Conservation (phyloP, 1,284 basidiomycete species). For the Cystobasidium sp. region DNA sequence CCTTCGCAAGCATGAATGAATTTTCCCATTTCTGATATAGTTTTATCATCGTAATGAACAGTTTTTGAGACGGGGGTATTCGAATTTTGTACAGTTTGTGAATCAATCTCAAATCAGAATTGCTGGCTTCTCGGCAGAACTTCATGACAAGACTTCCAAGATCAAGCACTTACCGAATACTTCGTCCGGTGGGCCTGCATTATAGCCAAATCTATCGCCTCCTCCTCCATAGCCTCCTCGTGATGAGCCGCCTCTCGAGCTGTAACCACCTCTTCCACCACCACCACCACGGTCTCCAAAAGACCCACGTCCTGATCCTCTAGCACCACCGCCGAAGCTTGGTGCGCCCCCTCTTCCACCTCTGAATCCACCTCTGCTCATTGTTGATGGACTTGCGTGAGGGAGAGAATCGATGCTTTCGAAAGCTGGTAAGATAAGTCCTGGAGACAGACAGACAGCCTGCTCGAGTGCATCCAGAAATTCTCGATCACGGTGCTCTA, state of each 20-base stretch:
- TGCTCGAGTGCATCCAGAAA: too few relatives aligned
- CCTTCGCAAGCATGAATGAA: conserved; percentile 95
- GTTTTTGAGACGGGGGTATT: not conserved
- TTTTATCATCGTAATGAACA: not conserved
- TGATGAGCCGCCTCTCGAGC: conserved; percentile 44
- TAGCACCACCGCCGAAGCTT: conserved; percentile 47
- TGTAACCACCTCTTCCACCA: conserved; percentile 46
- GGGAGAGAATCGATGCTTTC: too few relatives aligned
- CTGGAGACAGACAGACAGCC: too few relatives aligned
- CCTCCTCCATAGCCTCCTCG: conserved; percentile 52
- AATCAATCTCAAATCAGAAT: not conserved
- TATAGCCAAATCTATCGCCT: conserved; percentile 51
- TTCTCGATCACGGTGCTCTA: too few relatives aligned
- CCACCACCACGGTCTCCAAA: conserved; percentile 47
- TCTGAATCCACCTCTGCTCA: conserved; percentile 46
- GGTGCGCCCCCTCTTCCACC: conserved; percentile 35
- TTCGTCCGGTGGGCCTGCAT: conserved; percentile 56
- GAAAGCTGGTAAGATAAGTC: too few relatives aligned
- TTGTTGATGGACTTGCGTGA: not conserved
- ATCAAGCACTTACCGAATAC: conserved; percentile 52
- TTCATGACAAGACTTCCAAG: not conserved
- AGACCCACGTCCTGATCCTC: conserved; percentile 48
- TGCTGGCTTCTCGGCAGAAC: not conserved
- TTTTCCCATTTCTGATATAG: conserved; percentile 60
- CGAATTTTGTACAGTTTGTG: not conserved